Evolutionary conservation across 139 green algal genomes (phyloP).

Genomic region (Pleodorina starrii): DNA sequence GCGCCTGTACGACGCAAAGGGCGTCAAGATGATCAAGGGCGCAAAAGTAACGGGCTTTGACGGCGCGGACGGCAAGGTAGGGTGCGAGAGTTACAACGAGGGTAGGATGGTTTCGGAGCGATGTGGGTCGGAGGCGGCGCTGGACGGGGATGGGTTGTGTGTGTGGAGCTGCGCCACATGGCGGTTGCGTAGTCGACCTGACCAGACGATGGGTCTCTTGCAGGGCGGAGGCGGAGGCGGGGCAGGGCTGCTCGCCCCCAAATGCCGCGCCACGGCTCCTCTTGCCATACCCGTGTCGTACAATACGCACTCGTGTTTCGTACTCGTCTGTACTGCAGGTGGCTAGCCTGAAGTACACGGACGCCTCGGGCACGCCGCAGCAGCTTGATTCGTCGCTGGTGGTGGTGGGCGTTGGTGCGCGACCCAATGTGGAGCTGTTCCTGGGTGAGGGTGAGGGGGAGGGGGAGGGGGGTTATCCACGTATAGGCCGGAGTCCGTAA

Average conservation of each 20-base stretch:
- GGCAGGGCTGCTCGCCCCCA: too few relatives aligned
- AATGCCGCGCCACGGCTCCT: too few relatives aligned
- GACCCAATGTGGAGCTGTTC: slow-evolving; percentile 81
- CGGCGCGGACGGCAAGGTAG: slow-evolving; percentile 75
- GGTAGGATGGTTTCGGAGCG: slow-evolving; percentile 57
- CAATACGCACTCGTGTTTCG: too few relatives aligned
- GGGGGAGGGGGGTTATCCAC: too few relatives aligned
- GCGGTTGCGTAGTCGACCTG: too few relatives aligned
- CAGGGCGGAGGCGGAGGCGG: too few relatives aligned
- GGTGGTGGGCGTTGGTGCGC: slow-evolving; percentile 88
- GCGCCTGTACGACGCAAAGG: slow-evolving; percentile 75
- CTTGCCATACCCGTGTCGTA: too few relatives aligned
- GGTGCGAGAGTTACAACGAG: too few relatives aligned
- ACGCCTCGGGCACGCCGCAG: slow-evolving; percentile 48
- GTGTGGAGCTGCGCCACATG: too few relatives aligned
- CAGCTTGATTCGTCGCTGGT: slow-evolving; percentile 79
- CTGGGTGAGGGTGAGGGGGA: slow-evolving; percentile 54
- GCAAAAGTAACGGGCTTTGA: slow-evolving; percentile 66
- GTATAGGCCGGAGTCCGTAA: too few relatives aligned
- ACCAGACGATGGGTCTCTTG: too few relatives aligned
- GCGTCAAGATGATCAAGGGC: slow-evolving; percentile 61
- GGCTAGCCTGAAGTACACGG: slow-evolving; percentile 70
- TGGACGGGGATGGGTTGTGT: neutral
- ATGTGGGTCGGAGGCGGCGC: too few relatives aligned
- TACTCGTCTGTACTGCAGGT: slow-evolving; percentile 75